These are phyloP conservation scores for Colletotrichum tanaceti DNA, from an alignment of 2,329 filamentous ascomycete genomes.

Conservation along the genomic window DNA sequence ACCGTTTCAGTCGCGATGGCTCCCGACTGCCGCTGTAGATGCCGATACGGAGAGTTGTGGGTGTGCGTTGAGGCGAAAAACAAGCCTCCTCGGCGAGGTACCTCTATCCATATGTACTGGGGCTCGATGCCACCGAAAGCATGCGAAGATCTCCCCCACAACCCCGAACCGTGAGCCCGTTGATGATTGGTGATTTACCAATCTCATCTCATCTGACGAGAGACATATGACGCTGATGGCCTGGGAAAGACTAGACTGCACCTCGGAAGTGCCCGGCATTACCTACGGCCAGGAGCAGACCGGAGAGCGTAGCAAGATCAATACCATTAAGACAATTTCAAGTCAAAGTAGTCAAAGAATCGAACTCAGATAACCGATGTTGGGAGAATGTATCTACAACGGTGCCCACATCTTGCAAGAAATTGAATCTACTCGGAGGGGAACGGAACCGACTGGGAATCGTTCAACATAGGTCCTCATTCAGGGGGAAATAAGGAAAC, in stretches of 20 bases:
- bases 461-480: no score
- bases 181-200: slow-evolving; percentile 13
- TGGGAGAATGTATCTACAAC: neutral
- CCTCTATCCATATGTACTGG: slow-evolving; percentile 2
- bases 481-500: no score
- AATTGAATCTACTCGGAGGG: no score
- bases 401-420: neutral
- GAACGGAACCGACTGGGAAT: no score
- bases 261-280: slow-evolving; percentile 16
- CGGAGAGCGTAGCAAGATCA: neutral
- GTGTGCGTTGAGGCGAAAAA: neutral
- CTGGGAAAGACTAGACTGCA: neutral
- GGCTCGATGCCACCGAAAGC: slow-evolving; percentile 14
- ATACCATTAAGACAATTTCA: neutral
- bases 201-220: slow-evolving; percentile 38
- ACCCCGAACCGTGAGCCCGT: slow-evolving; percentile 15
- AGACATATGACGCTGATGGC: slow-evolving; percentile 2
- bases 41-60: neutral
- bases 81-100: slow-evolving; percentile 20
- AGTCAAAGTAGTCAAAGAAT: neutral
- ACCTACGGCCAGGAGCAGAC: neutral
- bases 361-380: slow-evolving; percentile 7
- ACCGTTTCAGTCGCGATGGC: neutral
- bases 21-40: slow-evolving; percentile 11
- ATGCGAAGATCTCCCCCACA: slow-evolving; percentile 1